These are phyloP conservation scores for Beauveria bassiana DNA, from an alignment of 2,329 filamentous ascomycete genomes.

Conservation along the genomic window DNA sequence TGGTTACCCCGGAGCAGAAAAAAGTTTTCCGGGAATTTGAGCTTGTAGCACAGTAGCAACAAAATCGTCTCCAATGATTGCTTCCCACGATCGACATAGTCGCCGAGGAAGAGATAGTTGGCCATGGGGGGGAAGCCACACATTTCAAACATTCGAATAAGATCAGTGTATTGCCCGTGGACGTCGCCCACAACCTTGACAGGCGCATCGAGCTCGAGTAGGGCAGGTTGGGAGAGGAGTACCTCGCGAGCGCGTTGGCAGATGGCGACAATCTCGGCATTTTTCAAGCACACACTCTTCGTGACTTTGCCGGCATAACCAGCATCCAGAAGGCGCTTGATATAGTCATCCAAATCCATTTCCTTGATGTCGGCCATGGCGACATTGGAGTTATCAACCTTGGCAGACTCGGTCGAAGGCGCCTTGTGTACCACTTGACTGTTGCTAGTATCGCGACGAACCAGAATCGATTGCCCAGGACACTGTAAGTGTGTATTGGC, in stretches of 20 bases:
- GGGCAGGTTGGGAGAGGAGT: conserved; percentile 82
- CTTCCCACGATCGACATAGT: conserved; percentile 95
- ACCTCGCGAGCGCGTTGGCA: conserved; percentile 84
- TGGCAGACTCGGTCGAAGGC: conserved; percentile 34
- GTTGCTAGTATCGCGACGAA: conserved; percentile 66
- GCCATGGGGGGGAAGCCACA: conserved; percentile 88
- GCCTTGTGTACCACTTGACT: conserved; percentile 50
- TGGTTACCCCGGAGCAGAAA: conserved; percentile 92
- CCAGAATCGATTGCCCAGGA: conserved; percentile 82
- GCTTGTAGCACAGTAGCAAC: conserved; percentile 88
- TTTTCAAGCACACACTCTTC: conserved; percentile 94
- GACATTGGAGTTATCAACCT: conserved; percentile 47
- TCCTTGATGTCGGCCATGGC: conserved; percentile 87
- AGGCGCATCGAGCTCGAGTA: conserved; percentile 85
- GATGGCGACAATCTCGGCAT: conserved; percentile 92
- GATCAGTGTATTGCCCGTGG: conserved; percentile 91
- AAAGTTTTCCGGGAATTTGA: conserved; percentile 96
- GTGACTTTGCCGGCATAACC: conserved; percentile 96
- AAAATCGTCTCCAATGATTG: conserved; percentile 93
- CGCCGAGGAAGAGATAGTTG: conserved; percentile 90
- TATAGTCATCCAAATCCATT: conserved; percentile 94
- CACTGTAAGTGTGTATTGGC: conserved; percentile 53
- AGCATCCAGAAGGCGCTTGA: conserved; percentile 86
- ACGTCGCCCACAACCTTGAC: conserved; percentile 98
- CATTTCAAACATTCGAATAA: conserved; percentile 98